Conservation (phyloP, 2,329 filamentous ascomycete genomes). For the Ophiostoma quercus region DNA sequence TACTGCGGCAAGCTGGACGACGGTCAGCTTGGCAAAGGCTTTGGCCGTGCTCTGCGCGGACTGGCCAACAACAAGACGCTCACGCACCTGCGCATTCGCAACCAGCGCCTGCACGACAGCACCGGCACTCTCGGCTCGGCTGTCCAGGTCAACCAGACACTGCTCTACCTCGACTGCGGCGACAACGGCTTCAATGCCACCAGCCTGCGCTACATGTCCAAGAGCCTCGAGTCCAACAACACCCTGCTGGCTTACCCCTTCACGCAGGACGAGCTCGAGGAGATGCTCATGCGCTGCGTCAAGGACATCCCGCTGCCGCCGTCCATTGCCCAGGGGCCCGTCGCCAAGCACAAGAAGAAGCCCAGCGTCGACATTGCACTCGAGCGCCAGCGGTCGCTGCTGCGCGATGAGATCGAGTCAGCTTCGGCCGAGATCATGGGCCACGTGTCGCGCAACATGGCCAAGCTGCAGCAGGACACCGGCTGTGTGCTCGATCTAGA, state of each 20-base stretch:
- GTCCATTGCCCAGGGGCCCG: slow-evolving; percentile 15
- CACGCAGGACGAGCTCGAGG: slow-evolving; percentile 30
- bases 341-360: slow-evolving; percentile 24
- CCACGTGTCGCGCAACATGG: slow-evolving; percentile 30
- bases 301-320: slow-evolving; percentile 27
- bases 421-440: slow-evolving; percentile 29
- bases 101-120: slow-evolving; percentile 51
- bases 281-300: slow-evolving; percentile 29
- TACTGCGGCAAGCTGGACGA: slow-evolving; percentile 55
- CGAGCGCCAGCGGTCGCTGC: slow-evolving; percentile 27
- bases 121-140: slow-evolving; percentile 49
- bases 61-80: slow-evolving; percentile 33
- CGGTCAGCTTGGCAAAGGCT: slow-evolving; percentile 49
- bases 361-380: slow-evolving; percentile 25
- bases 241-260: slow-evolving; percentile 43
- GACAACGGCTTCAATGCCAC: slow-evolving; percentile 52
- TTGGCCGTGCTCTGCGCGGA: slow-evolving; percentile 43
- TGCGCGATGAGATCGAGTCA: slow-evolving; percentile 22
- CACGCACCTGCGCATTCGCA: slow-evolving; percentile 50
- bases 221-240: slow-evolving; percentile 40
- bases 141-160: slow-evolving; percentile 44
- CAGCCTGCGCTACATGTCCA: slow-evolving; percentile 45
- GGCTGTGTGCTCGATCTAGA: slow-evolving; percentile 31
- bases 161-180: slow-evolving; percentile 51
- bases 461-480: slow-evolving; percentile 29